These are phyloP conservation scores for Tilletia indica DNA, from an alignment of 1,284 basidiomycete species.

Conservation along the genomic window DNA sequence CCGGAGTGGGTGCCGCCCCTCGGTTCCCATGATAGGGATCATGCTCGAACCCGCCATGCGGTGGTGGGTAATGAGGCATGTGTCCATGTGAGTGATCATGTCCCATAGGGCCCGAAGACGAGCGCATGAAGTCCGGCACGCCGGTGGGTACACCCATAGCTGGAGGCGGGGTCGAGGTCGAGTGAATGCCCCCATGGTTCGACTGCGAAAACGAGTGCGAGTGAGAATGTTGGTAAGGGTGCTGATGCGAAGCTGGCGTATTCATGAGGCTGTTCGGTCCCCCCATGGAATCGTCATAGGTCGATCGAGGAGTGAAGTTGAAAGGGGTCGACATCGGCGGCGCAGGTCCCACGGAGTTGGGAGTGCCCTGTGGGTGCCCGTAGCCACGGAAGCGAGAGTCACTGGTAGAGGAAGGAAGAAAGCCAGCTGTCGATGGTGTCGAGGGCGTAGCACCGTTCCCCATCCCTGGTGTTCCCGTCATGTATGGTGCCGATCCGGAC, in stretches of 20 bases:
- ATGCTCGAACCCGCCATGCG: not conserved
- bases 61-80: not conserved
- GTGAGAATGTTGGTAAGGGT: constrained; percentile 3
- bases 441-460: not conserved
- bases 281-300: not conserved
- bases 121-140: constrained; percentile 13
- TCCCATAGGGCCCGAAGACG: not conserved
- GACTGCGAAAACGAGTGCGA: constrained; percentile 6
- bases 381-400: constrained; percentile 5
- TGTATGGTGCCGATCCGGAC: constrained; percentile 3
- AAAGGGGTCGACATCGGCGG: constrained; percentile 8
- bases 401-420: not conserved
- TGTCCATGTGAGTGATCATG: not conserved
- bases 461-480: constrained; percentile 11
- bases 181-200: not conserved
- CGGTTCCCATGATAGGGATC: constrained; percentile 1
- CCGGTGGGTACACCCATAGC: constrained; percentile 1
- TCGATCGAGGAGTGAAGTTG: constrained; percentile 11
- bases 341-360: not conserved
- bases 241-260: not conserved
- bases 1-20: not conserved
- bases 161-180: constrained; percentile 8
- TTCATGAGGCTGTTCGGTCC: not conserved
- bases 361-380: not conserved
- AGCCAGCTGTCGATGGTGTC: not conserved